Conservation (phyloP, 495 filamentous ascomycete genomes). For the Neurospora sp. region DNA sequence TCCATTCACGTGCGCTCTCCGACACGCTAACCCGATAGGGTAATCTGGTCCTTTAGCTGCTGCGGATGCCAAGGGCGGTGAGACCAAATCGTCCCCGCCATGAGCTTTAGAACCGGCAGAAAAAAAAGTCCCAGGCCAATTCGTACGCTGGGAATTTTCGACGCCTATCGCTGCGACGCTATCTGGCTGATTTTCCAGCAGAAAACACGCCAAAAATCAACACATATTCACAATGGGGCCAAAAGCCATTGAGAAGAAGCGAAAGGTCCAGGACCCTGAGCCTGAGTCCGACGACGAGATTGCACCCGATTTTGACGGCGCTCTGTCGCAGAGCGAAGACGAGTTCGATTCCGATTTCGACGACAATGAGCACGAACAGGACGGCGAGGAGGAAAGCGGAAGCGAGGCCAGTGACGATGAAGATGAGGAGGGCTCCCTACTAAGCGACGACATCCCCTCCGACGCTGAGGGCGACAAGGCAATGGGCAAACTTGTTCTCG, state of each 20-base stretch:
- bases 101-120: conserved; percentile 17
- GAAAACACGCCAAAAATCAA: conserved; percentile 12
- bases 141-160: conserved; percentile 10
- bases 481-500: conserved; percentile 20
- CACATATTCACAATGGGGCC: conserved; percentile 27
- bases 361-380: conserved; percentile 15
- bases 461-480: conserved; percentile 38
- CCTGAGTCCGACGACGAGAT: conserved; percentile 25
- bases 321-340: conserved; percentile 24
- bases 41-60: neutral
- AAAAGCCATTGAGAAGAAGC: conserved; percentile 31
- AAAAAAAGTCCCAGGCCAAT: conserved; percentile 18
- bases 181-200: neutral
- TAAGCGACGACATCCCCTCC: conserved; percentile 50
- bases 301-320: conserved; percentile 22
- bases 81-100: conserved; percentile 10
- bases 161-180: neutral
- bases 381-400: conserved; percentile 2
- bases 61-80: conserved; percentile 13
- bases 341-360: conserved; percentile 17
- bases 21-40: neutral
- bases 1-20: neutral
- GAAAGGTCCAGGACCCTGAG: conserved; percentile 30
- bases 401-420: conserved; percentile 25
- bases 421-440: conserved; percentile 41